A percentile compares a stretch with the other conserved stretches of the same genome.
phyloP scores from a whole-genome alignment of 202 grass and related monocot genomes.

The Zoysia matrella region DNA sequence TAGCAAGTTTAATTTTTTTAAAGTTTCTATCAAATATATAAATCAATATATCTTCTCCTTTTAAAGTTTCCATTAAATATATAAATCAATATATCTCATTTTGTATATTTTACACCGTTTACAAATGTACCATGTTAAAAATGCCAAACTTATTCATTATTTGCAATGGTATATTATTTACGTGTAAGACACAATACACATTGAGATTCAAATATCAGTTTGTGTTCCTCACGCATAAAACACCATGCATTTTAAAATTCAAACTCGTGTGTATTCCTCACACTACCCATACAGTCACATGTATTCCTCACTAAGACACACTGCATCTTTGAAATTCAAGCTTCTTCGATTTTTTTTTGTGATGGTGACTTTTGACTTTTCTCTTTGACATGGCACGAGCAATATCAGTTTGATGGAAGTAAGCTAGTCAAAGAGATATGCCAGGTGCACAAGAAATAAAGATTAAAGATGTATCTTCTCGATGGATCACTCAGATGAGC shows the following conservation, averaged over 20 bases:
- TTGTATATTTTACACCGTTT: no score
- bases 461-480: not conserved
- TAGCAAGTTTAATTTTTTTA: not conserved
- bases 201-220: no score
- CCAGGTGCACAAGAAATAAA: not conserved
- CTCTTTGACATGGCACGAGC: not conserved
- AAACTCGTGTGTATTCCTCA: no score
- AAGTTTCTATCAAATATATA: not conserved
- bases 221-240: no score
- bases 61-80: not conserved
- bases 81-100: no score
- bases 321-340: not conserved
- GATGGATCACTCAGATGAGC: not conserved
- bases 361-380: no score
- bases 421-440: not conserved
- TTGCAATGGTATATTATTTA: no score
- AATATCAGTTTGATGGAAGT: not conserved
- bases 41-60: not conserved
- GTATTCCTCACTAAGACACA: not conserved
- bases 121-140: no score
- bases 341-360: not conserved
- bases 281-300: no score
- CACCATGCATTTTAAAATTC: no score
- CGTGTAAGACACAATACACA: no score
- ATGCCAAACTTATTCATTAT: no score